phyloP scores from a whole-genome alignment of 1,284 basidiomycete species.

The Inonotus hispidus region DNA sequence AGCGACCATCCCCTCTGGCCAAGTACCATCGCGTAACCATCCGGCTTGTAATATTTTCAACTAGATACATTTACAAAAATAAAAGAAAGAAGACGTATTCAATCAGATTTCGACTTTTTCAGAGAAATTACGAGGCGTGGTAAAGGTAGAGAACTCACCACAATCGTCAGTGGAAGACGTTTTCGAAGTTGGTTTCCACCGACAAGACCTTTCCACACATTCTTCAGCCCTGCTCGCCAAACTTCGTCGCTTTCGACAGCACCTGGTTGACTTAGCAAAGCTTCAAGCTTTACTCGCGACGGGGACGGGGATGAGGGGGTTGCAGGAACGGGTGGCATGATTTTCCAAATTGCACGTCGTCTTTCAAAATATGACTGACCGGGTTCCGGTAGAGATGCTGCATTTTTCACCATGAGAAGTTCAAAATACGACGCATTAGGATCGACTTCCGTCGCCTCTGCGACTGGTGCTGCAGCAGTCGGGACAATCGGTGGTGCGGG shows the following conservation, averaged over 20 bases:
- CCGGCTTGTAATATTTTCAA: constrained; percentile 65
- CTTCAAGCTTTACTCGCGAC: constrained; percentile 47
- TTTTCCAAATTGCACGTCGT: constrained; percentile 57
- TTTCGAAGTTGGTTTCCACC: constrained; percentile 52
- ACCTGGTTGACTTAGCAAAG: constrained; percentile 42
- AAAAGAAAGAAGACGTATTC: not conserved
- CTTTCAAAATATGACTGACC: constrained; percentile 58
- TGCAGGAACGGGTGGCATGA: constrained; percentile 22
- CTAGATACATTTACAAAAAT: constrained; percentile 38
- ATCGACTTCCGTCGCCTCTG: not conserved
- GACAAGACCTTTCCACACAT: constrained; percentile 57
- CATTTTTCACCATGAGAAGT: constrained; percentile 4
- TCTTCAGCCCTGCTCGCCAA: constrained; percentile 53
- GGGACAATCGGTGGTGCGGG: not conserved
- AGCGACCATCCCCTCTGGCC: constrained; percentile 54
- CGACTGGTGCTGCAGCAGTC: not conserved
- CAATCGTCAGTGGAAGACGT: constrained; percentile 50
- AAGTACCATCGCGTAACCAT: constrained; percentile 69
- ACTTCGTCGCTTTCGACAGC: constrained; percentile 44
- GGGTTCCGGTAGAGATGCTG: constrained; percentile 45
- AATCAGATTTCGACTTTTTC: not conserved
- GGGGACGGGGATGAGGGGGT: constrained; percentile 29
- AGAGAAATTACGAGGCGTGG: not conserved
- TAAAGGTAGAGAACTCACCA: constrained; percentile 41
- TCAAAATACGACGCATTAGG: constrained; percentile 8